Percentiles rank a stretch among this genome's conserved stretches.
Evolutionary conservation across 345 rosid genomes (phyloP).

Genomic region (Populus euphratica): DNA sequence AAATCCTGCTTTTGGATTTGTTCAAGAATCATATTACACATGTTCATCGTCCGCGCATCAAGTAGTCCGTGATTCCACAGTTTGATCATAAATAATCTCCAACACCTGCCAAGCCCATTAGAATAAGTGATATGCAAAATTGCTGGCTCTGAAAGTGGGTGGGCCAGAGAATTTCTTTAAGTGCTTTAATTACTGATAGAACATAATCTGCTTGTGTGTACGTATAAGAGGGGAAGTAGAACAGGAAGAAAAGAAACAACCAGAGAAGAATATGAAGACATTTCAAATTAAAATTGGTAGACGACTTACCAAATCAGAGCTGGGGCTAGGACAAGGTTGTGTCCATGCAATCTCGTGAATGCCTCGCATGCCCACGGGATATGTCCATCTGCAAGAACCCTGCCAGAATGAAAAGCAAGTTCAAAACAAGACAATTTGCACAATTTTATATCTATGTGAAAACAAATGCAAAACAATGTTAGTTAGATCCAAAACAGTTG

Average conservation of each 20-base stretch:
- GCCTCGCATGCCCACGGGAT: slow-evolving; percentile 99
- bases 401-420: slow-evolving; percentile 26
- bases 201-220: background rate
- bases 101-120: slow-evolving; percentile 50
- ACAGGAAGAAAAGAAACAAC: background rate
- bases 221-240: background rate
- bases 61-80: slow-evolving; percentile 78
- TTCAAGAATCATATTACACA: slow-evolving; percentile 54
- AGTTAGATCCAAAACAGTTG: background rate
- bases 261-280: too few species aligned
- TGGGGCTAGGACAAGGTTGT: slow-evolving; percentile 59
- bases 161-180: background rate
- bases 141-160: background rate
- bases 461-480: background rate
- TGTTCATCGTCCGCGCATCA: slow-evolving; percentile 62
- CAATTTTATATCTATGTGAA: background rate
- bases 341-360: slow-evolving; percentile 77
- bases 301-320: slow-evolving; percentile 59
- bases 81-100: slow-evolving; percentile 77
- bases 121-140: background rate
- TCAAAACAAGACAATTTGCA: background rate
- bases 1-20: slow-evolving; percentile 36
- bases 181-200: background rate
- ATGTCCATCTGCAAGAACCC: slow-evolving; percentile 96
- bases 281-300: background rate